Conservation (phyloP, 2,329 filamentous ascomycete genomes). For the Berkeleyomyces rouxiae region DNA sequence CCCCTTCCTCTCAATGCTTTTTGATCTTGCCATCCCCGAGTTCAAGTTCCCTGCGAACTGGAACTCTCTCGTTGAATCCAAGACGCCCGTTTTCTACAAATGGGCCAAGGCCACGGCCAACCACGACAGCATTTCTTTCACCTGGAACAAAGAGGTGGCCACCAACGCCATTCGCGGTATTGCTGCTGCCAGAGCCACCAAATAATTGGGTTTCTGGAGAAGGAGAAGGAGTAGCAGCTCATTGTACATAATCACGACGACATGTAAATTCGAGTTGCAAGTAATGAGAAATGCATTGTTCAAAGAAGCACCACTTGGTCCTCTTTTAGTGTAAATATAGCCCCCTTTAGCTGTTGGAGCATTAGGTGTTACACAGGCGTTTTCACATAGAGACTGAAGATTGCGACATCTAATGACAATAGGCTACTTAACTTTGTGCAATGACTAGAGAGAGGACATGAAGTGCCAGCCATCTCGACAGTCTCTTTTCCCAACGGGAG, state of each 20-base stretch:
- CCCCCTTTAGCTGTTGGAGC: too few species aligned
- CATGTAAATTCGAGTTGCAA: too few species aligned
- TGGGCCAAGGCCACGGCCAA: slow-evolving; percentile 46
- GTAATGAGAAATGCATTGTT: too few species aligned
- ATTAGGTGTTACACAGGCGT: too few species aligned
- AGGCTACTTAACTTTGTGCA: too few species aligned
- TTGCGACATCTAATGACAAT: too few species aligned
- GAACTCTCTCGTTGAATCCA: slow-evolving; percentile 29
- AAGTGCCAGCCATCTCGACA: too few species aligned
- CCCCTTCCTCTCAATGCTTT: slow-evolving; percentile 48
- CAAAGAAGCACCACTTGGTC: too few species aligned
- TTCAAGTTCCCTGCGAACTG: slow-evolving; percentile 35
- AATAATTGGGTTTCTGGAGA: background rate
- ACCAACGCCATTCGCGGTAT: background rate
- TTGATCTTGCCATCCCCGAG: slow-evolving; percentile 33
- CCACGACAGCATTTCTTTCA: slow-evolving; percentile 44
- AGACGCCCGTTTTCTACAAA: slow-evolving; percentile 48
- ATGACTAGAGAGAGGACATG: too few species aligned
- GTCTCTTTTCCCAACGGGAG: too few species aligned
- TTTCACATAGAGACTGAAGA: too few species aligned
- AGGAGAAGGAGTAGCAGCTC: background rate
- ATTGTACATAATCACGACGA: background rate
- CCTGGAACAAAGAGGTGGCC: slow-evolving; percentile 1
- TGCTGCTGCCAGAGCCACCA: background rate
- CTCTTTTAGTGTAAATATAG: too few species aligned